A percentile compares a stretch with the other conserved stretches of the same genome.
These are phyloP conservation scores for Boletus barrowsii DNA, from an alignment of 768 basidiomycete genomes.

Conservation along the genomic window DNA sequence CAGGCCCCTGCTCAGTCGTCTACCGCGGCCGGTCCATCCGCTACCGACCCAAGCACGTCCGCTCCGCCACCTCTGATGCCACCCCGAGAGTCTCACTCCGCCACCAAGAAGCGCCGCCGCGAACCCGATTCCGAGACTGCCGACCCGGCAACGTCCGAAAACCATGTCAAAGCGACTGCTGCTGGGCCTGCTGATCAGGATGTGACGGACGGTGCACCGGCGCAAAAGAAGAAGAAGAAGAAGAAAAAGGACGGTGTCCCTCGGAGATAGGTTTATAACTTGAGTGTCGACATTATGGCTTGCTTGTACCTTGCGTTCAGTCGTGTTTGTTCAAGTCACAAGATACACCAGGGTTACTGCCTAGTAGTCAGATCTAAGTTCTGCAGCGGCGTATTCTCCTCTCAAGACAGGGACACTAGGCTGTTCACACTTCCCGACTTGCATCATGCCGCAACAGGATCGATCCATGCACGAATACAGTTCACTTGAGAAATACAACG, in stretches of 20 bases:
- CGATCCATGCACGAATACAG: too few relatives aligned
- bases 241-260: conserved; percentile 5
- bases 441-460: too few relatives aligned
- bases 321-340: too few relatives aligned
- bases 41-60: background rate
- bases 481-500: too few relatives aligned
- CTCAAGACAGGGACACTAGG: too few relatives aligned
- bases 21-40: background rate
- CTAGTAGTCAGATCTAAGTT: too few relatives aligned
- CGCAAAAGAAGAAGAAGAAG: conserved; percentile 26
- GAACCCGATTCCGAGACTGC: conserved; percentile 14
- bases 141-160: background rate
- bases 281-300: too few relatives aligned
- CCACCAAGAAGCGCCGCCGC: conserved; percentile 20
- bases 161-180: background rate
- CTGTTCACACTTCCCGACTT: too few relatives aligned
- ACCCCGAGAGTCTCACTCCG: background rate
- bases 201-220: background rate
- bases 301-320: too few relatives aligned
- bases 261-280: conserved; percentile 1
- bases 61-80: background rate
- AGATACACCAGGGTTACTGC: too few relatives aligned
- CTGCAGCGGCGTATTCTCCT: too few relatives aligned
- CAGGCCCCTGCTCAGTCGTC: background rate
- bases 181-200: background rate